phyloP scores from a whole-genome alignment of 495 filamentous ascomycete species.

The Haplographium delicatum region DNA sequence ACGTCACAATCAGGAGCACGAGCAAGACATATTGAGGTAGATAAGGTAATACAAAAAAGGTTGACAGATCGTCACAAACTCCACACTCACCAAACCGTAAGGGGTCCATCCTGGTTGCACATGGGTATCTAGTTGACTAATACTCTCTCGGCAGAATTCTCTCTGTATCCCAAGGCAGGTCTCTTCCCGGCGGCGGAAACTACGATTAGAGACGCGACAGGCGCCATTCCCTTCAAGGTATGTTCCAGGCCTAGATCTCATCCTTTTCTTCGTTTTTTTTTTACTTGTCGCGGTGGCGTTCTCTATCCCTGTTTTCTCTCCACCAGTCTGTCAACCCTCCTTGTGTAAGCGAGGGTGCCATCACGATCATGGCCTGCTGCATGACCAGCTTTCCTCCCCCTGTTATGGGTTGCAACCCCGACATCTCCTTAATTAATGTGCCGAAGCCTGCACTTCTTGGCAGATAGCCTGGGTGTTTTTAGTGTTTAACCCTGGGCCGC shows the following conservation, averaged over 20 bases:
- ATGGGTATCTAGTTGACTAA: slow-evolving; percentile 10
- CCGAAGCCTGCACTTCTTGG: slow-evolving; percentile 22
- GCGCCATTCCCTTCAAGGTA: slow-evolving; percentile 12
- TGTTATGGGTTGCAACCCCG: slow-evolving; percentile 18
- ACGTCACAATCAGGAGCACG: slow-evolving; percentile 1
- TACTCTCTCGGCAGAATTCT: slow-evolving; percentile 6
- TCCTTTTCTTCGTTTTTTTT: slow-evolving; percentile 9
- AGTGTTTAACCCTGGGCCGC: background rate
- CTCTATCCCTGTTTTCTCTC: slow-evolving; percentile 9
- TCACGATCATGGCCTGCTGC: slow-evolving; percentile 19
- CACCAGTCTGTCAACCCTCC: background rate
- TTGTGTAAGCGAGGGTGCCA: slow-evolving; percentile 22
- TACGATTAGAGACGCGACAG: background rate
- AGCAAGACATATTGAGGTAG: background rate
- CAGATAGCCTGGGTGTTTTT: background rate
- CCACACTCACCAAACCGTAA: background rate
- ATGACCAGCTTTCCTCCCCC: slow-evolving; percentile 15
- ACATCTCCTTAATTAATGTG: slow-evolving; percentile 28
- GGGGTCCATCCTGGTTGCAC: background rate
- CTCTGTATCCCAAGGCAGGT: background rate
- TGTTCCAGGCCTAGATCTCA: slow-evolving; percentile 13
- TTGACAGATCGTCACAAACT: slow-evolving; percentile 2
- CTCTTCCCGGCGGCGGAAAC: background rate
- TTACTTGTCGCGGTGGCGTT: slow-evolving; percentile 19
- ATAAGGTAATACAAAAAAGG: slow-evolving; percentile 4